These are phyloP conservation scores for Populus tremula DNA, from an alignment of 345 rosid species.

Conservation along the genomic window DNA sequence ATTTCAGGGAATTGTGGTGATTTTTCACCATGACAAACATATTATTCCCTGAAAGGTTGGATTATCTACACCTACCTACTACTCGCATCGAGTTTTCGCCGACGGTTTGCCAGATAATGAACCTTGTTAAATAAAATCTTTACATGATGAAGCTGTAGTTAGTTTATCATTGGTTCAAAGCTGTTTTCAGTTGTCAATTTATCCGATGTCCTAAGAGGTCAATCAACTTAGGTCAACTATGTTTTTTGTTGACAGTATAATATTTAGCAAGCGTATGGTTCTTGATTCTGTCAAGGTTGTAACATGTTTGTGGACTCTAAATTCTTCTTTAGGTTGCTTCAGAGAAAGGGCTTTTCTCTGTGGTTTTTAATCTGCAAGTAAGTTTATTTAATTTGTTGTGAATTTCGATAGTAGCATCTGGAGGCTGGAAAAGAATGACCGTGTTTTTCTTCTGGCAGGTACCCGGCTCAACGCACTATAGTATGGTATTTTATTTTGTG, in stretches of 20 bases:
- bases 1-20: background rate
- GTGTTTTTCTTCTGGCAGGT: slow-evolving; percentile 45
- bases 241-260: background rate
- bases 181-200: background rate
- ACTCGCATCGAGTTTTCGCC: background rate
- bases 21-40: background rate
- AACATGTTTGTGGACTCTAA: background rate
- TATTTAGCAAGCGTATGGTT: background rate
- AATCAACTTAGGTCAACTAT: background rate
- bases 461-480: slow-evolving; percentile 93
- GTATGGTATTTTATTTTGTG: slow-evolving; percentile 95
- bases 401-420: background rate
- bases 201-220: too few species aligned
- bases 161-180: background rate
- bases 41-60: background rate
- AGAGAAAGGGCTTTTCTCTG: slow-evolving; percentile 30
- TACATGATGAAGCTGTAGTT: background rate
- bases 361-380: slow-evolving; percentile 34
- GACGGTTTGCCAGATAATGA: background rate
- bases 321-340: slow-evolving; percentile 30
- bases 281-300: background rate
- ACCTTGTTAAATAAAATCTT: background rate
- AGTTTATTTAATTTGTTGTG: slow-evolving; percentile 1
- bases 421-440: background rate
- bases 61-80: background rate